Evolutionary conservation across 345 rosid species (phyloP).

Genomic region (Euphorbia lathyris): DNA sequence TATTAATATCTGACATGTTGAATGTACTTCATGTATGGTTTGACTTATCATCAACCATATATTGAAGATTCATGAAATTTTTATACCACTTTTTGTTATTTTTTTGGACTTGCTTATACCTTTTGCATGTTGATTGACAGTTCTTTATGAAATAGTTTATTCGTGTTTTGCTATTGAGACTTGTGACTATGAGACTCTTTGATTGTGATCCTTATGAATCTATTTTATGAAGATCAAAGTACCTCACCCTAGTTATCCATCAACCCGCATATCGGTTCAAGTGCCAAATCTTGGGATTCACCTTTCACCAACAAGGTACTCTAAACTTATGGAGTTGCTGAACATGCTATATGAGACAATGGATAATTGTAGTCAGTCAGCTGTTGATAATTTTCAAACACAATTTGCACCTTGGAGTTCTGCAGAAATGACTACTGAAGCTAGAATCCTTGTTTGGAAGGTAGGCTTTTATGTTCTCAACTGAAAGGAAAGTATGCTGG

Average conservation of each 20-base stretch:
- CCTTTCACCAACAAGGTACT: constrained; percentile 81
- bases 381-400: constrained; percentile 55
- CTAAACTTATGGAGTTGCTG: constrained; percentile 66
- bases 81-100: not conserved
- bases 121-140: constrained; percentile 14
- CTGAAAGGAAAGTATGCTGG: constrained; percentile 15
- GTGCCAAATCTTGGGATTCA: constrained; percentile 96
- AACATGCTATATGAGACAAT: constrained; percentile 51
- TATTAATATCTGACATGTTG: no score
- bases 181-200: not conserved
- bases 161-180: not conserved
- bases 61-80: not conserved
- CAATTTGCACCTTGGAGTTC: constrained; percentile 60
- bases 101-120: constrained; percentile 17
- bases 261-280: constrained; percentile 87
- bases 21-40: not conserved
- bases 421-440: constrained; percentile 67
- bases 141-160: not conserved
- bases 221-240: constrained; percentile 66
- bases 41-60: not conserved
- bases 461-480: constrained; percentile 34
- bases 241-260: constrained; percentile 79
- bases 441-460: constrained; percentile 93
- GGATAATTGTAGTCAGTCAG: constrained; percentile 63
- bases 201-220: not conserved